Base-by-base conservation (phyloP, 225 moss, liverwort and hornwort genomes). In the Lunularia cruciata region DNA sequence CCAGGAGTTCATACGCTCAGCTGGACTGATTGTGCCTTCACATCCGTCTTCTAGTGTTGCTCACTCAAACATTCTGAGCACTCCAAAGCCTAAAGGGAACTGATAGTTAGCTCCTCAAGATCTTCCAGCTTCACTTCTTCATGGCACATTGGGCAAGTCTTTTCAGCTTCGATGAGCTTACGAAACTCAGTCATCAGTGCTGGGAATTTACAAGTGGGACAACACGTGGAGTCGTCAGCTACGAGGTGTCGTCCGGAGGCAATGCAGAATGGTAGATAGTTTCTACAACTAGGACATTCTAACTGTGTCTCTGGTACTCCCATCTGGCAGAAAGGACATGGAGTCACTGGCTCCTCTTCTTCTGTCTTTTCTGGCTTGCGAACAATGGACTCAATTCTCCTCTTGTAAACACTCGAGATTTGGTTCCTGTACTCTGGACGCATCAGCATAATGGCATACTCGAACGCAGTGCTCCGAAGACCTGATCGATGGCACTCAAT, bases 401-500 rank as follows among this genome's bases (percentile, higher is more conserved):
- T 84, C 39, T 89, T 96, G 47, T 92, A 87, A 26, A 79, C 73
- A 3, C 37, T 76, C 13, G 87, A 82, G 27, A 96, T 92, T 0
- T 82, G 79, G 13, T 73, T 78, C 87, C 86, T 84, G 30, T 39
- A 78, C 31, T 92, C 84, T 22, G 85, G 85, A 20, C 78, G 82
- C 56, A 98, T 56, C 27, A 98, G 69, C 78, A 84, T 86, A 0
- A 85, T 77, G 43, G 96, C 96, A 79, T 91, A 90, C 49, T 84
- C 87, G 46, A 86, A 82, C 1, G 90, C 96, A 0, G 81, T 85
- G 54, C 75, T 92, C 56, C 88, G 90, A 18, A 98, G 64, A 7
- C 96, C 90, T 0, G 73, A 87, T 51, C 90, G 79, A 58, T 92
- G 96, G 68, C 96, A 98, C 65, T 92, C 90, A 36, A 98, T 85